phyloP scores from a whole-genome alignment of 495 filamentous ascomycete species.

The Neurospora sp. region DNA sequence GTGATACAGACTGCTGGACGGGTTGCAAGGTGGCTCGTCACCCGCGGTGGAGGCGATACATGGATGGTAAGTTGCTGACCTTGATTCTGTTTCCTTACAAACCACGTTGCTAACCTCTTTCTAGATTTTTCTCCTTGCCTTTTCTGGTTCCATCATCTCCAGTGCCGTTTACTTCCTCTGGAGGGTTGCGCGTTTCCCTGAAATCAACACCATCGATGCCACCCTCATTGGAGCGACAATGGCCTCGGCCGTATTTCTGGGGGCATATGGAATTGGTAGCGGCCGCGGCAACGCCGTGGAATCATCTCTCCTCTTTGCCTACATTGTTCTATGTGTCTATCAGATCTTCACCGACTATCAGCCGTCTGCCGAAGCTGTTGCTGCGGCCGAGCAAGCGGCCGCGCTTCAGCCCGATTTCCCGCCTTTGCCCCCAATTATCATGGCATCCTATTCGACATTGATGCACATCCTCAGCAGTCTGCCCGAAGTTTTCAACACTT shows the following conservation, averaged over 20 bases:
- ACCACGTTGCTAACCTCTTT: conserved; percentile 1
- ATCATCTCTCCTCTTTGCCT: conserved; percentile 90
- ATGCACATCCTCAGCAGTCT: conserved; percentile 74
- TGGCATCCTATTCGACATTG: conserved; percentile 94
- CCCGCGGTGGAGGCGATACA: conserved; percentile 79
- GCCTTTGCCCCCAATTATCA: conserved; percentile 88
- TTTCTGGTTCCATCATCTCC: conserved; percentile 84
- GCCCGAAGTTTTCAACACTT: conserved; percentile 72
- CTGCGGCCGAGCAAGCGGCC: conserved; percentile 38
- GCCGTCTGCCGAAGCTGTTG: conserved; percentile 53
- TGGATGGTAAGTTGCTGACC: conserved; percentile 75
- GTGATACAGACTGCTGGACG: conserved; percentile 93
- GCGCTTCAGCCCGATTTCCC: conserved; percentile 69
- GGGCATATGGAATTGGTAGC: conserved; percentile 88
- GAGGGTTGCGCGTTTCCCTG: conserved; percentile 86
- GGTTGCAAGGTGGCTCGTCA: conserved; percentile 93
- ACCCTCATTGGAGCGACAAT: conserved; percentile 85
- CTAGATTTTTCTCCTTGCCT: conserved; percentile 76
- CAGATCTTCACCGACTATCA: conserved; percentile 98
- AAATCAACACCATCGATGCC: conserved; percentile 88
- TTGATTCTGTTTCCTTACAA: neutral
- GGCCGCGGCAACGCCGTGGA: conserved; percentile 94
- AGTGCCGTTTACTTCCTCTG: conserved; percentile 94
- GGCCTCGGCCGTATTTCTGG: conserved; percentile 82
- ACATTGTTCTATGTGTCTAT: conserved; percentile 93